Evolutionary conservation across 2,329 filamentous ascomycete genomes (phyloP).

Genomic region (Penicillium sp.): DNA sequence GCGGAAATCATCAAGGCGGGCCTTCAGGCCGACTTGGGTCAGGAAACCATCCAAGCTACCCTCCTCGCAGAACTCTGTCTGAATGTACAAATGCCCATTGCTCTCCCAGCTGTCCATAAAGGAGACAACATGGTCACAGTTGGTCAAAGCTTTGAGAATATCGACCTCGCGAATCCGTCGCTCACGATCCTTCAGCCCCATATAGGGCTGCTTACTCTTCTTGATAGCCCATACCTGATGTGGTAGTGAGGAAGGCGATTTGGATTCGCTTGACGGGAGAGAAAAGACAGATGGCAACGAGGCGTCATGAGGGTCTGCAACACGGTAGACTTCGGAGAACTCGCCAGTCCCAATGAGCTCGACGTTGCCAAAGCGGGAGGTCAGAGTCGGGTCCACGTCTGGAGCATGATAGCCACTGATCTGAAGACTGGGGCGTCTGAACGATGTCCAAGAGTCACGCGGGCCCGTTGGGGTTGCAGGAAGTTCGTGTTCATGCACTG

Average conservation of each 20-base stretch:
- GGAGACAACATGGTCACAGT: slow-evolving; percentile 79
- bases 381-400: slow-evolving; percentile 71
- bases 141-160: slow-evolving; percentile 69
- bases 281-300: slow-evolving; percentile 44
- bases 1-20: slow-evolving; percentile 89
- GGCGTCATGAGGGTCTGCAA: slow-evolving; percentile 49
- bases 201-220: slow-evolving; percentile 77
- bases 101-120: slow-evolving; percentile 86
- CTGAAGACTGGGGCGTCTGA: slow-evolving; percentile 62
- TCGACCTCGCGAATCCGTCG: slow-evolving; percentile 79
- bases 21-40: slow-evolving; percentile 73
- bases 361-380: slow-evolving; percentile 73
- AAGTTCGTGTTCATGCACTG: slow-evolving; percentile 45
- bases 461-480: slow-evolving; percentile 80
- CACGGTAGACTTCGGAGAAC: slow-evolving; percentile 88
- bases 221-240: slow-evolving; percentile 83
- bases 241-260: slow-evolving; percentile 53
- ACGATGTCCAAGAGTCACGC: slow-evolving; percentile 56
- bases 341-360: slow-evolving; percentile 81
- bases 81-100: slow-evolving; percentile 83
- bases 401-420: slow-evolving; percentile 66
- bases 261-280: slow-evolving; percentile 46
- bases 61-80: slow-evolving; percentile 95
- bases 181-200: slow-evolving; percentile 74
- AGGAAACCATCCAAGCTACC: slow-evolving; percentile 86